A percentile compares a stretch with the other conserved stretches of the same genome.
Conservation (phyloP, 306 rosid species). For the Psophocarpus tetragonolobus region DNA sequence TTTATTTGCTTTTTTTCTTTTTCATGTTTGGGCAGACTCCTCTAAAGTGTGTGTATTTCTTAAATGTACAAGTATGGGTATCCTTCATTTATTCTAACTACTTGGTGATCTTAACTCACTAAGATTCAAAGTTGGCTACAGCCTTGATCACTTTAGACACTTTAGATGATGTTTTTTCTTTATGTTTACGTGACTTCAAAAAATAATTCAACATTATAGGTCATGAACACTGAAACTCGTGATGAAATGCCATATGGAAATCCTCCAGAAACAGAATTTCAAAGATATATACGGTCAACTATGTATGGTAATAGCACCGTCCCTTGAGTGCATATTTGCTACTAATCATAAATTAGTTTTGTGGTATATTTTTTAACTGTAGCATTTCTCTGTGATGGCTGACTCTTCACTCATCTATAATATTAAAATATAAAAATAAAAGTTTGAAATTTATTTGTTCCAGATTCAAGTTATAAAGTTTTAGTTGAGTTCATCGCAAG, state of each 20-base stretch:
- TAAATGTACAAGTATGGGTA: not conserved
- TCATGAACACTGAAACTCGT: conserved; percentile 54
- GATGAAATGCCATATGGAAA: conserved; percentile 62
- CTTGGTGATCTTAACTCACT: not conserved
- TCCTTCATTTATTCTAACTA: conserved; percentile 9
- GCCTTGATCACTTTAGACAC: conserved; percentile 16
- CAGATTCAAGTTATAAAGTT: conserved; percentile 12
- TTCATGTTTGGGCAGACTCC: not conserved
- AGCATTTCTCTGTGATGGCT: not conserved
- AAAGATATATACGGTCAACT: conserved; percentile 81
- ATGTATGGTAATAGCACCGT: conserved; percentile 57
- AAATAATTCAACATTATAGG: conserved; percentile 48
- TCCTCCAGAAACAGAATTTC: conserved; percentile 90
- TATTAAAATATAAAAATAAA: not conserved
- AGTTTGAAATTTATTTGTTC: not conserved
- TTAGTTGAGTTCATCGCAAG: conserved; percentile 9
- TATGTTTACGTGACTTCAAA: conserved; percentile 20
- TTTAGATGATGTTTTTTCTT: conserved; percentile 2
- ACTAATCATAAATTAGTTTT: conserved; percentile 8
- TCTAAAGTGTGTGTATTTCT: conserved; percentile 22
- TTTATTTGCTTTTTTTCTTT: conserved; percentile 9
- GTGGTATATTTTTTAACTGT: not conserved
- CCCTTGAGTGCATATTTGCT: conserved; percentile 13
- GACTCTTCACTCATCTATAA: conserved; percentile 23
- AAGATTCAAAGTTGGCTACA: not conserved